Base-by-base conservation (phyloP, 2,329 filamentous ascomycete genomes). In the Trichoderma hamatum region DNA sequence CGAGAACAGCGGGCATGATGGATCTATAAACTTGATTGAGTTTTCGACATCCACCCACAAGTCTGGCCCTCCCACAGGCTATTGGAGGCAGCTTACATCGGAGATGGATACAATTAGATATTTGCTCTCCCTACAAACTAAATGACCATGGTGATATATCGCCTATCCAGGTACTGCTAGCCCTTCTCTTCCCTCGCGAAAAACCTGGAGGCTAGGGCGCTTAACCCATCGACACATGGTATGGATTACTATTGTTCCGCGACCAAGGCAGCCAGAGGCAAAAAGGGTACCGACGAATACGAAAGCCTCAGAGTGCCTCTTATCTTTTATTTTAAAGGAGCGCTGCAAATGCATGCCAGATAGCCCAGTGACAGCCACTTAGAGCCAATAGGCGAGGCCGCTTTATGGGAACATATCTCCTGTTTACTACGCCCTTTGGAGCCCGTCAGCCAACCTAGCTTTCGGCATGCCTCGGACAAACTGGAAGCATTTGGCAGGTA, bases 401-500 rank as follows among this genome's bases (percentile, higher is more conserved):
- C n/a, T 63, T 28, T 26, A 3, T 26, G 13, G 13, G 28, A 43
- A 13, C 19, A 10, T 13, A 5, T 43, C 11, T 56, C n/a, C 16
- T 46, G 49, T 55, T 32, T 21, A 21, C 21, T n/a, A 39, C 16
- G 49, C 49, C 32, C 46, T 39, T 26, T 16, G 43, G 3, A 2
- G 4, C 19, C 24, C n/a, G 32, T 64, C 19, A 54, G 21, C 24
- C 21, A 19, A 43, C 21, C 26, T 55, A 1, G 51, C 32, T 43
- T 49, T 55, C 51, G 39, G 11, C 32, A 64, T 13, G 32, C 51
- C 62, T 56, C 49, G 62, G 62, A 54, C 30, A n/a, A 65, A n/a
- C 26, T 24, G 55, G 51, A 56, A 54, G 46, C 21, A 54, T 64
- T 55, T 30, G 51, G 34, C 34, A 55, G 34, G 19, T 32, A 55